Conservation (phyloP, 768 basidiomycete species). For the Amanita molliuscula region DNA sequence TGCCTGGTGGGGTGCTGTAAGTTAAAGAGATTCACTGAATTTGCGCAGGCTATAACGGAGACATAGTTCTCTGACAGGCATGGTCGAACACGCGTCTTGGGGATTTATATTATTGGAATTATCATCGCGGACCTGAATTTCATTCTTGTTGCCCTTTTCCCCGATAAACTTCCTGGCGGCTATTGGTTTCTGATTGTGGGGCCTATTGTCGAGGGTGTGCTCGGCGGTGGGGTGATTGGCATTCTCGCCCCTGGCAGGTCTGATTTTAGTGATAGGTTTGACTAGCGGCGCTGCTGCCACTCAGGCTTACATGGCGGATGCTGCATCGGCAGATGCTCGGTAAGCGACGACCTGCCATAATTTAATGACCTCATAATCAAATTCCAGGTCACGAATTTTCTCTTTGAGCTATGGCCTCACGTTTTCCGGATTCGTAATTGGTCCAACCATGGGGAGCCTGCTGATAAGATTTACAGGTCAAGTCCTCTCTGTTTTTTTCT, state of each 20-base stretch:
- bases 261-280: conserved; percentile 30
- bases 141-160: conserved; percentile 51
- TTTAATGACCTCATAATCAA: neutral
- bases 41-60: neutral
- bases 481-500: conserved; percentile 62
- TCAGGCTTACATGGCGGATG: conserved; percentile 66
- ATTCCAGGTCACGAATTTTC: conserved; percentile 48
- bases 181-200: conserved; percentile 72
- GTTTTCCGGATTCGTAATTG: conserved; percentile 67
- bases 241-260: neutral
- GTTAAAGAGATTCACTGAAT: conserved; percentile 14
- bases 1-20: conserved; percentile 79
- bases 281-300: conserved; percentile 37
- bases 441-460: conserved; percentile 63
- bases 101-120: conserved; percentile 49
- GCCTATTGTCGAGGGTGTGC: conserved; percentile 52
- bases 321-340: conserved; percentile 45
- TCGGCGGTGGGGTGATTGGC: conserved; percentile 49
- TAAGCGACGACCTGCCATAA: conserved; percentile 14
- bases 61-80: conserved; percentile 63
- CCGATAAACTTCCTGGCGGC: conserved; percentile 58
- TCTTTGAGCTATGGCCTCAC: conserved; percentile 57
- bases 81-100: conserved; percentile 60
- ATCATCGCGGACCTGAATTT: conserved; percentile 56
- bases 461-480: conserved; percentile 47